phyloP scores from a whole-genome alignment of 2,329 filamentous ascomycete genomes.

The Thelonectria discophora region DNA sequence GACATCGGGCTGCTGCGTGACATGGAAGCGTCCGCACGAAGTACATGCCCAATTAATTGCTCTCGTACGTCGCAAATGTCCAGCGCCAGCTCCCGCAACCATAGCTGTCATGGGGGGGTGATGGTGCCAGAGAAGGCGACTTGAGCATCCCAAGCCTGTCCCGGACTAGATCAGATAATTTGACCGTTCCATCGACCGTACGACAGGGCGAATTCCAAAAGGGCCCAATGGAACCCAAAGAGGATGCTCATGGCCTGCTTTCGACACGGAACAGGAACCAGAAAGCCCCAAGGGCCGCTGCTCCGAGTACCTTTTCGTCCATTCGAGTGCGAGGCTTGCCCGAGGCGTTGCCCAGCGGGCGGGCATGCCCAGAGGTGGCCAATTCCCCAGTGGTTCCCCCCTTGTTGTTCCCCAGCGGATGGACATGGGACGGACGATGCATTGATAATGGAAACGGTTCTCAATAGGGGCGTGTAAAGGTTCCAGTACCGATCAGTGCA shows the following conservation, averaged over 20 bases:
- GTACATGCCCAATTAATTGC: background rate
- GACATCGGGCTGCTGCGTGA: background rate
- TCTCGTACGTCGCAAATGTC: no score
- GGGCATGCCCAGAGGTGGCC: background rate
- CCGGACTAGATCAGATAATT: slow-evolving; percentile 20
- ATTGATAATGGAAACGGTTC: background rate
- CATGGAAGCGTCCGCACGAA: background rate
- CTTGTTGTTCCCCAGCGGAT: background rate
- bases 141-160: slow-evolving; percentile 7
- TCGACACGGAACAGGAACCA: slow-evolving; percentile 8
- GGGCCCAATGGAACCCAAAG: slow-evolving; percentile 10
- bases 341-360: background rate
- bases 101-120: no score
- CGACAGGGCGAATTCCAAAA: slow-evolving; percentile 11
- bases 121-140: background rate
- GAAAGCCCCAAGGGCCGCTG: slow-evolving; percentile 12
- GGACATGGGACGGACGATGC: background rate
- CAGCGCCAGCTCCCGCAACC: no score
- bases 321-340: no score
- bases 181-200: slow-evolving; percentile 12
- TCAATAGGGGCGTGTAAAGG: background rate
- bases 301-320: slow-evolving; percentile 4
- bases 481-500: background rate
- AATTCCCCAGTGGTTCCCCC: slow-evolving; percentile 2
- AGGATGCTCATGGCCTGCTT: slow-evolving; percentile 10